Evolutionary conservation across 2,329 filamentous ascomycete species (phyloP).

Genomic region (Sarocladium oryzae): DNA sequence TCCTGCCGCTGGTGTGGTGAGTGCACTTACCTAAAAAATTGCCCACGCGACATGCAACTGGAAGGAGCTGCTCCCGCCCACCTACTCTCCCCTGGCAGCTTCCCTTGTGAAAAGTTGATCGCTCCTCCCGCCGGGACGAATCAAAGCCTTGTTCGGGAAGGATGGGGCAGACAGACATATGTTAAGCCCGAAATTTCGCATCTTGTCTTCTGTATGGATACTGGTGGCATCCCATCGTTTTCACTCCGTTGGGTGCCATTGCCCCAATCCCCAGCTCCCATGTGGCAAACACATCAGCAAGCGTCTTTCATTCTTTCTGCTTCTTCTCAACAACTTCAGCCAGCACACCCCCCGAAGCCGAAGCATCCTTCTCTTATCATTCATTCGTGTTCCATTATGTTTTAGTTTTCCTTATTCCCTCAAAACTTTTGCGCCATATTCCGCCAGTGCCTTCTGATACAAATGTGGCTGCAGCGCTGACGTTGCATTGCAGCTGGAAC

Average conservation of each 20-base stretch:
- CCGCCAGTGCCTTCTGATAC: neutral
- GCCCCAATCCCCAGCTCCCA: neutral
- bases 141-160: neutral
- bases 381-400: no score
- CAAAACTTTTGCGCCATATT: neutral
- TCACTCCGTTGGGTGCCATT: neutral
- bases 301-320: no score
- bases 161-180: neutral
- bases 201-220: no score
- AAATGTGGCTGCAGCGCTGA: neutral
- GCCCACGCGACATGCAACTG: neutral
- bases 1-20: neutral
- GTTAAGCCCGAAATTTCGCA: neutral
- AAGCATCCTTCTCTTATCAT: no score
- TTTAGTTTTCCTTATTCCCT: no score
- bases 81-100: neutral
- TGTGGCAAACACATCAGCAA: neutral
- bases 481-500: neutral
- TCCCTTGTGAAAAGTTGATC: no score
- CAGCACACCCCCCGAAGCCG: no score
- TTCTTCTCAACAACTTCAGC: no score
- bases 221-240: constrained; percentile 4
- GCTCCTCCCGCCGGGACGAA: no score
- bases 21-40: constrained; percentile 7
- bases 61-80: neutral